A percentile compares a stretch with the other conserved stretches of the same genome.
Conservation (phyloP, 2,329 filamentous ascomycete genomes). For the Arthrobotrys sphaeroides region DNA sequence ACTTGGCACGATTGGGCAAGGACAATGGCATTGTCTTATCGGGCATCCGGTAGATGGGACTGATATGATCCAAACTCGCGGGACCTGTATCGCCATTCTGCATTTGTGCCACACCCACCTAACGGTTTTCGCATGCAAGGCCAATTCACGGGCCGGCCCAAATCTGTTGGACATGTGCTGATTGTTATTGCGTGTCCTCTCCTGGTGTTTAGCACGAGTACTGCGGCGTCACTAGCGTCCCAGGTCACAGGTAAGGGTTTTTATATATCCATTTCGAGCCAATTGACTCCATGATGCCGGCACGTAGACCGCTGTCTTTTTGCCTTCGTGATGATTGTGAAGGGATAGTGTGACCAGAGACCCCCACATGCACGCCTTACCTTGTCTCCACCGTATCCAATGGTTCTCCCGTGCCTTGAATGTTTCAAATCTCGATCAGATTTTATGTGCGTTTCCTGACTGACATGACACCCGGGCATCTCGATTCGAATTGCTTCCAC, state of each 20-base stretch:
- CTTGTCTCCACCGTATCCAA: background rate
- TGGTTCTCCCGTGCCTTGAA: background rate
- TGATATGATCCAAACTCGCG: constrained; percentile 15
- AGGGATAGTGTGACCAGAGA: background rate
- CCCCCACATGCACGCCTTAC: background rate
- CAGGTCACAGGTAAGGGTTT: constrained; percentile 41
- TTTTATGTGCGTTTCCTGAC: background rate
- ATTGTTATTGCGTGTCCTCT: constrained; percentile 1
- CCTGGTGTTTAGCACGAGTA: constrained; percentile 40
- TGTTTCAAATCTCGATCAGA: constrained; percentile 7
- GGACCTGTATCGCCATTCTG: constrained; percentile 15
- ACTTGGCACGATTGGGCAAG: background rate
- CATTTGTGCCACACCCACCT: constrained; percentile 18
- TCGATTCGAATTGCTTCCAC: constrained; percentile 14
- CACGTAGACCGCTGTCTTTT: constrained; percentile 6
- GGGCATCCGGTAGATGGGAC: background rate
- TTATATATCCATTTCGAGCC: constrained; percentile 7
- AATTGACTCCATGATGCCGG: constrained; percentile 1
- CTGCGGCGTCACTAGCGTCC: constrained; percentile 45
- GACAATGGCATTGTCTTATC: constrained; percentile 36
- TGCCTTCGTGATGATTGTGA: constrained; percentile 16
- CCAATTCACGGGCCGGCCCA: background rate
- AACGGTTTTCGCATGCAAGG: constrained; percentile 21
- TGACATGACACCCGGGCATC: background rate
- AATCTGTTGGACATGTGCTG: constrained; percentile 27